Conservation (phyloP, 306 rosid genomes). For the Astragalus membranaceus region DNA sequence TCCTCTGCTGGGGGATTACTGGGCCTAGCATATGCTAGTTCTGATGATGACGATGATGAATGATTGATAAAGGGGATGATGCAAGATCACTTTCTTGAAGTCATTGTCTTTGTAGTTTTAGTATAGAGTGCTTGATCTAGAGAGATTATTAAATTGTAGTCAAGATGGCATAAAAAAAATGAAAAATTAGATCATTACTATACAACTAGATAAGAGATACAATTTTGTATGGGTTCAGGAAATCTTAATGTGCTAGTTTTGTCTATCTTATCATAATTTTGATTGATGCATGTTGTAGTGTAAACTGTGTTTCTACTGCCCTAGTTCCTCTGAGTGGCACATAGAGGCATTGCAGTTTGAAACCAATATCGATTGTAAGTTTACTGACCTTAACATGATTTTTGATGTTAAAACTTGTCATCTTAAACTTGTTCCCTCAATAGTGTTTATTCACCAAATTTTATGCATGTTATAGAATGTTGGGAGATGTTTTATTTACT, state of each 20-base stretch:
- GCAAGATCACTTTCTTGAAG: not conserved
- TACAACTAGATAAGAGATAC: constrained; percentile 16
- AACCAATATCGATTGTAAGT: too few species aligned
- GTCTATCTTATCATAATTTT: not conserved
- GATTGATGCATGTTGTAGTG: not conserved
- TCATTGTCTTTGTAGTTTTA: constrained; percentile 27
- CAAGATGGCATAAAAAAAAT: not conserved
- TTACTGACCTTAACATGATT: too few species aligned
- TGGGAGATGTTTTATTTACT: too few species aligned
- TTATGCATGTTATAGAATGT: too few species aligned
- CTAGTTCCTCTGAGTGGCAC: not conserved
- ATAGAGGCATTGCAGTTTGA: too few species aligned
- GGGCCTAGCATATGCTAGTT: constrained; percentile 78
- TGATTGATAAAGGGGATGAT: constrained; percentile 24
- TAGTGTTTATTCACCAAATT: too few species aligned
- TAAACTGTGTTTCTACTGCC: not conserved
- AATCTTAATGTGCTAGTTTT: constrained; percentile 25
- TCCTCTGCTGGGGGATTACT: constrained; percentile 52
- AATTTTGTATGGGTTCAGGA: constrained; percentile 14
- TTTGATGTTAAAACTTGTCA: too few species aligned
- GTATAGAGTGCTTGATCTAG: constrained; percentile 22
- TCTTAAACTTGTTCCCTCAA: too few species aligned
- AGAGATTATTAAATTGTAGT: constrained; percentile 2
- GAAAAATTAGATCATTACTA: not conserved
- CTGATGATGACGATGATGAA: constrained; percentile 84